Evolutionary conservation across 2,329 filamentous ascomycete genomes (phyloP).

Genomic region (Fusarium avenaceum): DNA sequence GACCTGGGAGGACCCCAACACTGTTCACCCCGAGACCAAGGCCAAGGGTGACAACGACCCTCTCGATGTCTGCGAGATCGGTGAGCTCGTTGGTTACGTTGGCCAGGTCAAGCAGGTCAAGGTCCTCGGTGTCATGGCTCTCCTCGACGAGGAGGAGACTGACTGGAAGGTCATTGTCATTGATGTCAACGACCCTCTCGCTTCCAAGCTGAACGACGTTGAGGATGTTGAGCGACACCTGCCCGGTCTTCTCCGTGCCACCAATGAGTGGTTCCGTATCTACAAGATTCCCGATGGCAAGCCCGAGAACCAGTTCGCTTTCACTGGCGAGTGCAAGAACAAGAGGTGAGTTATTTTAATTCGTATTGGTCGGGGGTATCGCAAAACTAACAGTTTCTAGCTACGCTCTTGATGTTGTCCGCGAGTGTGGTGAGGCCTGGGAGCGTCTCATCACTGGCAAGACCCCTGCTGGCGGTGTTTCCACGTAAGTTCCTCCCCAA

Average conservation of each 20-base stretch:
- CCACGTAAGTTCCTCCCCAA: slow-evolving; percentile 73
- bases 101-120: slow-evolving; percentile 99
- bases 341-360: slow-evolving; percentile 74
- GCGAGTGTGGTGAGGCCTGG: slow-evolving; percentile 97
- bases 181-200: slow-evolving; percentile 96
- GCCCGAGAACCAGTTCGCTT: slow-evolving; percentile 99
- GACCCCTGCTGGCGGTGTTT: slow-evolving; percentile 81
- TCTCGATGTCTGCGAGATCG: slow-evolving; percentile 99
- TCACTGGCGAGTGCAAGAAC: slow-evolving; percentile 99
- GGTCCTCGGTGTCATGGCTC: slow-evolving; percentile 98
- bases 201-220: slow-evolving; percentile 96
- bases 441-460: slow-evolving; percentile 95
- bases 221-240: slow-evolving; percentile 99
- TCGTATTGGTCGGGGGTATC: background rate
- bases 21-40: slow-evolving; percentile 98
- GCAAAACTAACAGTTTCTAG: slow-evolving; percentile 56
- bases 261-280: slow-evolving; percentile 99
- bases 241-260: slow-evolving; percentile 94
- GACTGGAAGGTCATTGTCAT: slow-evolving; percentile 99
- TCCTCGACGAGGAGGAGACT: slow-evolving; percentile 99
- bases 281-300: slow-evolving; percentile 99
- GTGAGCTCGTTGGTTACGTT: slow-evolving; percentile 94
- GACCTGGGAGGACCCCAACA: slow-evolving; percentile 99
- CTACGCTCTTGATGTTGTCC: slow-evolving; percentile 95
- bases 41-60: slow-evolving; percentile 99